A percentile compares a stretch with the other conserved stretches of the same genome.
Conservation (phyloP, 495 filamentous ascomycete genomes). For the Terfezia claveryi region DNA sequence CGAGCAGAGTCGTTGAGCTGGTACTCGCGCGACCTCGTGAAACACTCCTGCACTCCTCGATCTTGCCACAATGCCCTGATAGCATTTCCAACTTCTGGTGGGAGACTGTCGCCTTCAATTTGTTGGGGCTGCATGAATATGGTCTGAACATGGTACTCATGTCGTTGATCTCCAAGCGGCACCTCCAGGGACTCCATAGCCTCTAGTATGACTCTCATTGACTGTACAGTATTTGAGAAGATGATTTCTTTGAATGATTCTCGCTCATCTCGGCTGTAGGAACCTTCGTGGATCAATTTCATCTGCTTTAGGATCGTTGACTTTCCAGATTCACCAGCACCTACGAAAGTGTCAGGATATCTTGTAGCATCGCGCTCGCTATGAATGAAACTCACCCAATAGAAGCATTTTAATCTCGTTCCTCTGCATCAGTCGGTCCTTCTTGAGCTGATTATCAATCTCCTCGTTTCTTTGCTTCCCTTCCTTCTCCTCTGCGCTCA, state of each 20-base stretch:
- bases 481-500: slow-evolving; percentile 99
- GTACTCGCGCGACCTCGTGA: slow-evolving; percentile 86
- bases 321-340: slow-evolving; percentile 98
- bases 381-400: slow-evolving; percentile 43
- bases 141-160: slow-evolving; percentile 86
- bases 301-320: slow-evolving; percentile 99
- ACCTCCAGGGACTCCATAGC: slow-evolving; percentile 88
- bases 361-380: background rate
- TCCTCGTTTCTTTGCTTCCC: slow-evolving; percentile 97
- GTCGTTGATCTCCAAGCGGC: slow-evolving; percentile 63
- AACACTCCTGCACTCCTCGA: slow-evolving; percentile 84
- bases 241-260: slow-evolving; percentile 90
- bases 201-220: slow-evolving; percentile 87
- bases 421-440: slow-evolving; percentile 83
- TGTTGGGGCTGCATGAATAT: slow-evolving; percentile 91
- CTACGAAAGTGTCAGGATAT: slow-evolving; percentile 27
- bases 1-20: slow-evolving; percentile 92
- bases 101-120: slow-evolving; percentile 86
- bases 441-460: slow-evolving; percentile 95
- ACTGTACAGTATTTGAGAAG: slow-evolving; percentile 94
- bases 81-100: slow-evolving; percentile 80
- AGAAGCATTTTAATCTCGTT: slow-evolving; percentile 99
- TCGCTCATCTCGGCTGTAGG: slow-evolving; percentile 55
- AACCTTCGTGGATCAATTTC: slow-evolving; percentile 72
- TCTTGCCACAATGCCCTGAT: slow-evolving; percentile 90